Base-by-base conservation (phyloP, 768 basidiomycete species). In the Amanita fuliginea region DNA sequence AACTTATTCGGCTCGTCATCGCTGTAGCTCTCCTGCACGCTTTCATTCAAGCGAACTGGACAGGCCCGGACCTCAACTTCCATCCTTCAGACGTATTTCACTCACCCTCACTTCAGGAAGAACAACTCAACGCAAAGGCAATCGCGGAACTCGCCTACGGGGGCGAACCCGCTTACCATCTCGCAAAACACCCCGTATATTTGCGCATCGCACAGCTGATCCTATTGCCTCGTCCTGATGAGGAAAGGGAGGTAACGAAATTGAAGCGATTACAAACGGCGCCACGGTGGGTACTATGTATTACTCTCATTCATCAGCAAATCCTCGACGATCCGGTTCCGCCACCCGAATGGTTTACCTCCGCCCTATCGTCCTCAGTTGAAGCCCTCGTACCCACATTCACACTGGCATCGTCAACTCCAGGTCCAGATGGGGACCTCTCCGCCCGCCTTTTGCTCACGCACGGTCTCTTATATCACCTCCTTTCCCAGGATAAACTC, bases 91-190 rank as follows among this genome's bases (percentile, higher is more conserved):
- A 76, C 47, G 54, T 74, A 34, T 54, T 75, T 24, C 54, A 61
- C 28, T 41, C 28, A 28, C 9, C 28, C 28, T 28, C 62, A 22
- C 47, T 63, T 46, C 67, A 70, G 33, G 73, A 80, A 33, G 72
- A 79, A 18, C 49, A 62, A 3, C 65, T 97, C 35, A 76, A 91
- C 57, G 64, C 67, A 24, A 77, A 77, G 42, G 78, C 93, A 19
- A 69, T 91, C 51, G 69, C 81, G 4, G 80, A 86, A 53, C 76
- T 99, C 37, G 83, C 93, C 0, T 78, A 76, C 53, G 79, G 80
- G 3, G 96, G 96, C 3, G 96, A 98, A 67, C 96, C 96, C 7
- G 91, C 89, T 0, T 99, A 98, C 66, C 96, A 98, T 63, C 86
- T 98, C 40, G 75, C 82, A 6, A 73, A 73, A 57, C 67, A 64